Evolutionary conservation across 805 yeast genomes (phyloP).

Genomic region (Candida ipomoeae): DNA sequence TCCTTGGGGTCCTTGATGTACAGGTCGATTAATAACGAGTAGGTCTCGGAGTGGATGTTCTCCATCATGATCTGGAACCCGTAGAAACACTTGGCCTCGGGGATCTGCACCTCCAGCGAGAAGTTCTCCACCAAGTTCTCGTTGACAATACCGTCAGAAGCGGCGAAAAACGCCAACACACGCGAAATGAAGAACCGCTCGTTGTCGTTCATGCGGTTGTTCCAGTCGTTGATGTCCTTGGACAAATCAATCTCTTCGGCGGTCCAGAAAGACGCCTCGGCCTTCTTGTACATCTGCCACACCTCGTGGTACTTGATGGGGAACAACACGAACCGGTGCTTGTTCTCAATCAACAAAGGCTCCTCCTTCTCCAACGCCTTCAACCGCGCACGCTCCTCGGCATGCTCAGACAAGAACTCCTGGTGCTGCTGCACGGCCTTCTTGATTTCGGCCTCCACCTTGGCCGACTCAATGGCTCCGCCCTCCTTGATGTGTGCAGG

Average conservation of each 20-base stretch:
- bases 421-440: slow-evolving; percentile 41
- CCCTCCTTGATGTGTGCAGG: slow-evolving; percentile 18
- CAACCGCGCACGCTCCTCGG: slow-evolving; percentile 66
- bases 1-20: slow-evolving; percentile 96
- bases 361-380: slow-evolving; percentile 80
- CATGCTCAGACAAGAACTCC: slow-evolving; percentile 56
- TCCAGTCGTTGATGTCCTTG: slow-evolving; percentile 92
- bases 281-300: slow-evolving; percentile 98
- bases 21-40: slow-evolving; percentile 89
- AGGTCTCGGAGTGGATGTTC: slow-evolving; percentile 96
- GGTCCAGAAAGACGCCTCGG: slow-evolving; percentile 99
- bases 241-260: slow-evolving; percentile 97
- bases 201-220: slow-evolving; percentile 77
- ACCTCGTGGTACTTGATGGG: slow-evolving; percentile 96
- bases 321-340: slow-evolving; percentile 84
- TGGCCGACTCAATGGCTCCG: slow-evolving; percentile 18
- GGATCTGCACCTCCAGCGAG: slow-evolving; percentile 93
- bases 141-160: slow-evolving; percentile 97
- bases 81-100: slow-evolving; percentile 98
- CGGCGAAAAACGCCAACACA: slow-evolving; percentile 96
- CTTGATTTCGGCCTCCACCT: slow-evolving; percentile 23
- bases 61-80: slow-evolving; percentile 99
- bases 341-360: slow-evolving; percentile 83
- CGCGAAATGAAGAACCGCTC: slow-evolving; percentile 91
- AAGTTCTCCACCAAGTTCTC: slow-evolving; percentile 97